A percentile compares a stretch with the other conserved stretches of the same genome.
phyloP scores from a whole-genome alignment of 768 basidiomycete genomes.

The Lactifluus piperatus region DNA sequence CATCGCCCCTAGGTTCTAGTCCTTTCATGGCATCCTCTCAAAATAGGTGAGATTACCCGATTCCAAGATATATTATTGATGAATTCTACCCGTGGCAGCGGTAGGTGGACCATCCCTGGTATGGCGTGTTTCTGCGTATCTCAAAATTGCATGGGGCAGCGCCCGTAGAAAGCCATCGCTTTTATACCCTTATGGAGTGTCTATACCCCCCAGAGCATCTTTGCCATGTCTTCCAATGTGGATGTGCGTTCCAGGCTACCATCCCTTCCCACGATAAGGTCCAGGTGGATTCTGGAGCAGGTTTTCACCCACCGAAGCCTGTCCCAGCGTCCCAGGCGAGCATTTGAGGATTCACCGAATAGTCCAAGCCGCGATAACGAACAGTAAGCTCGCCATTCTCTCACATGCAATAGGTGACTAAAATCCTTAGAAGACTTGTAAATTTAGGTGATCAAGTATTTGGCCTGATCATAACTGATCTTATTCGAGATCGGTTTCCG shows the following conservation, averaged over 20 bases:
- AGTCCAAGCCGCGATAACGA: conserved; percentile 6
- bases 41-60: not conserved
- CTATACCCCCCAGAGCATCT: conserved; percentile 1
- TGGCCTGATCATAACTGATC: conserved; percentile 5
- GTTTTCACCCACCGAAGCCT: conserved; percentile 12
- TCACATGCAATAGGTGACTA: not conserved
- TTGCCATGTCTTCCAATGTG: not conserved
- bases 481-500: conserved; percentile 6
- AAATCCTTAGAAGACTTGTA: not conserved
- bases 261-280: conserved; percentile 2
- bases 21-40: not conserved
- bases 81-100: not conserved
- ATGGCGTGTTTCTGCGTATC: conserved; percentile 1
- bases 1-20: not conserved
- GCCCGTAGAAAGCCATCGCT: not conserved
- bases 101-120: conserved; percentile 3
- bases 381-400: not conserved
- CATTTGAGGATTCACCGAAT: conserved; percentile 9
- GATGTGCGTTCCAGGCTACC: not conserved
- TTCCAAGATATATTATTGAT: not conserved
- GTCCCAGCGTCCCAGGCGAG: not conserved
- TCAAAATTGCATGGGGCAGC: not conserved
- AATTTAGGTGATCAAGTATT: conserved; percentile 14
- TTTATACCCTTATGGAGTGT: not conserved
- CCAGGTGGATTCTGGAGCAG: not conserved